A percentile compares a stretch with the other conserved stretches of the same genome.
Evolutionary conservation across 2,329 filamentous ascomycete species (phyloP).

Genomic region (Hymenotorrendiella dingleyae): DNA sequence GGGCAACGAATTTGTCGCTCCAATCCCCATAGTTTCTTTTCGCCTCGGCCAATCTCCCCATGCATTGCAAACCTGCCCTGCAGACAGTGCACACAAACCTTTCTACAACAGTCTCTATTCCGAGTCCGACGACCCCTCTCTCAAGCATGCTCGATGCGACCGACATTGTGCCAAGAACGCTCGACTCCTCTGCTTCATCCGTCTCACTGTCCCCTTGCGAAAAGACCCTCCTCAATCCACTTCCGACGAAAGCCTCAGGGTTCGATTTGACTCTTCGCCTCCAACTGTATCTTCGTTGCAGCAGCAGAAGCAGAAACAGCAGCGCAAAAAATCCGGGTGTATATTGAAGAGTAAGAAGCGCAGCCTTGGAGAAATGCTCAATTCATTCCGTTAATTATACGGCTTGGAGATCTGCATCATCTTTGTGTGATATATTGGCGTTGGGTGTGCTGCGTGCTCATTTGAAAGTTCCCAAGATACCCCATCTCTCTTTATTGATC

Average conservation of each 20-base stretch:
- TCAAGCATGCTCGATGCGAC: constrained; percentile 2
- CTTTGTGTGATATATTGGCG: no score
- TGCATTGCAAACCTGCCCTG: neutral
- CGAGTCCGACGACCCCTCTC: neutral
- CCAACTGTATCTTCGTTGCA: neutral
- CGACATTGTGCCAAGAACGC: neutral
- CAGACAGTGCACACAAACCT: constrained; percentile 2
- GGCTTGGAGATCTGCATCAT: no score
- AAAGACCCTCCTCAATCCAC: neutral
- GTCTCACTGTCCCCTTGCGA: constrained; percentile 9
- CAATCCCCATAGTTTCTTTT: constrained; percentile 26
- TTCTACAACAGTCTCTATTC: constrained; percentile 8
- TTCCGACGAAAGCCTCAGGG: neutral
- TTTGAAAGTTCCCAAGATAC: no score
- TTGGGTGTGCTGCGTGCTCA: no score
- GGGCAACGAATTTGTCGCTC: constrained; percentile 18
- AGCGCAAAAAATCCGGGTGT: no score
- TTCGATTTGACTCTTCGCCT: neutral
- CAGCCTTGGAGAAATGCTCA: constrained; percentile 19
- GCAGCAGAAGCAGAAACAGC: constrained; percentile 3
- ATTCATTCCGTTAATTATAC: constrained; percentile 18
- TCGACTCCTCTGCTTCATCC: constrained; percentile 11
- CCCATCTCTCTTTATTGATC: no score
- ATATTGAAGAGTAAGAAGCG: constrained; percentile 18
- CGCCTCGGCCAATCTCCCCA: constrained; percentile 20